Conservation (phyloP, 2,329 filamentous ascomycete genomes). For the Colletotrichum australisinense region DNA sequence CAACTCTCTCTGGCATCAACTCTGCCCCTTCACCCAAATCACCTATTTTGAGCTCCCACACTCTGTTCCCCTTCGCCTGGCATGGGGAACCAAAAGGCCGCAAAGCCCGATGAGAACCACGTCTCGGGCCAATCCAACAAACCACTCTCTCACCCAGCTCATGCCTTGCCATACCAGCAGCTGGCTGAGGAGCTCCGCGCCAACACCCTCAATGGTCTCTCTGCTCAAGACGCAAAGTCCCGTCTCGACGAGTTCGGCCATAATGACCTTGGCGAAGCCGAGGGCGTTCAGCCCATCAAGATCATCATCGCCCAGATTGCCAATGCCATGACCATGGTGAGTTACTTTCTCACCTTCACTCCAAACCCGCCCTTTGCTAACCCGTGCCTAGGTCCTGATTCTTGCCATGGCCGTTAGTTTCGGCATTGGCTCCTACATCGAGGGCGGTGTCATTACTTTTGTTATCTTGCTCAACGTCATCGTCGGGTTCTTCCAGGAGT, state of each 20-base stretch:
- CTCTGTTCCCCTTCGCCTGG: background rate
- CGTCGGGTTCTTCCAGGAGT: slow-evolving; percentile 67
- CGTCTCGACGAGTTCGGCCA: slow-evolving; percentile 66
- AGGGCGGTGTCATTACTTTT: slow-evolving; percentile 63
- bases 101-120: slow-evolving; percentile 41
- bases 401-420: slow-evolving; percentile 65
- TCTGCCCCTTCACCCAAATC: background rate
- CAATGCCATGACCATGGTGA: slow-evolving; percentile 73
- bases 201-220: slow-evolving; percentile 66
- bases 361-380: background rate
- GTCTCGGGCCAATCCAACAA: slow-evolving; percentile 47
- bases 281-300: slow-evolving; percentile 66
- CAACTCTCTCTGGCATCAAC: background rate
- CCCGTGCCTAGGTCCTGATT: slow-evolving; percentile 50
- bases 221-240: slow-evolving; percentile 58
- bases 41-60: too few species aligned
- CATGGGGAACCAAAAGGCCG: slow-evolving; percentile 19
- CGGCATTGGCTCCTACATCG: slow-evolving; percentile 64
- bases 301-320: slow-evolving; percentile 72
- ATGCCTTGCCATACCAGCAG: slow-evolving; percentile 61
- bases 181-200: slow-evolving; percentile 63
- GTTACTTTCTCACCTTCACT: too few species aligned
- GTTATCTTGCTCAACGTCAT: slow-evolving; percentile 65
- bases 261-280: slow-evolving; percentile 69
- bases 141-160: slow-evolving; percentile 67